Base-by-base conservation (phyloP, 2,329 filamentous ascomycete species). In the Alternaria sp. region DNA sequence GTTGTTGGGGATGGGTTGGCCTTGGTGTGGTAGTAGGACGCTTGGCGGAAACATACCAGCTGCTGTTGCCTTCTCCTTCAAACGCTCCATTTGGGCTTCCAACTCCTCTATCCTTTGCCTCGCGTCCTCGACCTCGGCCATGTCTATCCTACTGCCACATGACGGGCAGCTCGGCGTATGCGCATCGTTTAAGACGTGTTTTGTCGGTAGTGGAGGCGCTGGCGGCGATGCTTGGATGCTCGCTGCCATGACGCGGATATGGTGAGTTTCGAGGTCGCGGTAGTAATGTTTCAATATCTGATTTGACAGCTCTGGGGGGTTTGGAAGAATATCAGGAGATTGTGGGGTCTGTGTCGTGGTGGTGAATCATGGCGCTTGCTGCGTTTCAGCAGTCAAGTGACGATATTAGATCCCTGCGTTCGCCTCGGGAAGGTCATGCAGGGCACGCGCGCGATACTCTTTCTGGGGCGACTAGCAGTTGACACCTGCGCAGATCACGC, bases 1-100 rank as follows among this genome's bases (percentile, higher is more conserved):
- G 11, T 23, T 13, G 51, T 64, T 26, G 63, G 61, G 61, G 56
- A n/a, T 48, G 10, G 7, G 24, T 37, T 41, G 28, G 39, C 39
- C 33, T 17, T 1, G 7, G 36, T 40, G 14, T 40, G 14, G 36
- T 31, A 36, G 36, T n/a, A 8, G 40, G 48, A 14, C 48, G 48
- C 10, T 14, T 24, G 36, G 17, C 29, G 36, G 44, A 51, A 41
- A 75, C 82, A 53, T 77, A 85, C 84, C 83, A 65, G 84, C 82
- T 56, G 87, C 85, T 3, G 87, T 84, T 55, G 89, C 88, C 77
- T 91, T 92, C 66, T 90, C 83, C 75, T 88, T 91, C 58, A 93
- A 83, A 53, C 87, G 78, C 55, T 85, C 83, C 53, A 93, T 86
- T 71, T 93, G 90, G 34, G 85, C 83, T 76, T 93, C 86, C 42